Base-by-base conservation (phyloP, 208 protist genomes). In the Leishmania aethiopica region DNA sequence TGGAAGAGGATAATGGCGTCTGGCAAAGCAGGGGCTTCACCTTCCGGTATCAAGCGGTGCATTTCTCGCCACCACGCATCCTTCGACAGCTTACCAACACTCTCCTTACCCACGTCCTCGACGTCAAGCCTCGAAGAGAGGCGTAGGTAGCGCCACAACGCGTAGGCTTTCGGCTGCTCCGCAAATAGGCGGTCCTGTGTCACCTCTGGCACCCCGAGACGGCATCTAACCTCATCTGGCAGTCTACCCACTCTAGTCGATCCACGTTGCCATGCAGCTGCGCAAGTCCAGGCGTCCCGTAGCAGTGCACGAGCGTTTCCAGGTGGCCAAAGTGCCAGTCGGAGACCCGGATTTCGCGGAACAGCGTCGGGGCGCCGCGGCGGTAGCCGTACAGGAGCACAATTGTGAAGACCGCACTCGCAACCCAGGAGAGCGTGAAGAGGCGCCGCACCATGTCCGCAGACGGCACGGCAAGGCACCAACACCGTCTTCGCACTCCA, bases 231-330 rank as follows among this genome's bases (percentile, higher is more conserved):
- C 77, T 55, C 69, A 96, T 81, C 0, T 88, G 82, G 76, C 93
- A 98, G 85, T 94, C 85, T 37, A 93, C 85, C 28, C 86, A 66
- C 25, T 81, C 47, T 19, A 98, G 79, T 37, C 86, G 51, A 15
- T 89, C 78, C 71, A 97, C 90, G 80, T 90, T 93, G 17, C 84
- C 85, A 69, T 98, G 95, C n/a, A 95, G 62, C 71, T 93, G 90
- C 6, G 87, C 87, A 74, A 90, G 90, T 10, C 95, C 95, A 32
- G 95, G 93, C 8, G 91, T 92, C 19, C 86, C 85, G 78, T 96
- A 95, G 83, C 93, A 98, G 66, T 81, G 87, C 55, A 87, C 82
- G 47, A 98, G 78, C 5, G 94, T 82, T 71, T 97, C 90, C 35
- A 97, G 51, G 28, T 80, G 87, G 3, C 40, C 4, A 67, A 85